These are phyloP conservation scores for Bruguiera parviflora DNA, from an alignment of 345 rosid genomes.

Conservation along the genomic window DNA sequence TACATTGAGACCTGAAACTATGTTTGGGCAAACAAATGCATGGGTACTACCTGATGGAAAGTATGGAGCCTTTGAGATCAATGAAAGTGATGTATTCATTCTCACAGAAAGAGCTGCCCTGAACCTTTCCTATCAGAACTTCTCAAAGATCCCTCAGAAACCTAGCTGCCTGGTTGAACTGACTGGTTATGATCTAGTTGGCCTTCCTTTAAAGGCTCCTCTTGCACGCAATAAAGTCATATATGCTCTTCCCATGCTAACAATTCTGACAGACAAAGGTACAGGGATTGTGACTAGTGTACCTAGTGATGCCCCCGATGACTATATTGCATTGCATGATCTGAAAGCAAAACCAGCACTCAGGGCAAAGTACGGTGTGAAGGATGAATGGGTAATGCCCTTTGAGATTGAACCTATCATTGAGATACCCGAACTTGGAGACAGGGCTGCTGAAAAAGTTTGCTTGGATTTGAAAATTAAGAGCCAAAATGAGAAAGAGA, in stretches of 20 bases:
- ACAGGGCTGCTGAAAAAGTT: constrained; percentile 81
- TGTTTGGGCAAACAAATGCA: constrained; percentile 96
- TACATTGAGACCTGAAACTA: constrained; percentile 93
- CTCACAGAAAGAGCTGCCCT: constrained; percentile 74
- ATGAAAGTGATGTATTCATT: constrained; percentile 70
- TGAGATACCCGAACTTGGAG: constrained; percentile 80
- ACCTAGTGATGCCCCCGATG: constrained; percentile 97
- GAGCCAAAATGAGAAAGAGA: constrained; percentile 92
- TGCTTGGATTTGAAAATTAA: constrained; percentile 76
- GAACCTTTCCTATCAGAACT: constrained; percentile 83
- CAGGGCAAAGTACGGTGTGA: constrained; percentile 66
- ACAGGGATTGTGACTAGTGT: constrained; percentile 95
- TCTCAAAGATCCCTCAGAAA: constrained; percentile 62
- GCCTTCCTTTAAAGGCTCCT: constrained; percentile 75
- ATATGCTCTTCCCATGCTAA: constrained; percentile 90
- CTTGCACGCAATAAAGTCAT: constrained; percentile 65
- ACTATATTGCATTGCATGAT: constrained; percentile 79
- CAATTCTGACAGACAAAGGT: constrained; percentile 89
- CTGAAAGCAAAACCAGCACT: constrained; percentile 76
- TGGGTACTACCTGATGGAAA: constrained; percentile 96
- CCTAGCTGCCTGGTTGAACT: constrained; percentile 77
- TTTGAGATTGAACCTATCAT: constrained; percentile 72
- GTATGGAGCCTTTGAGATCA: constrained; percentile 90
- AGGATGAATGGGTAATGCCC: constrained; percentile 86
- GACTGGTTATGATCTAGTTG: constrained; percentile 82